A percentile compares a stretch with the other conserved stretches of the same genome.
phyloP scores from a whole-genome alignment of 306 rosid genomes.

The Astragalus membranaceus region DNA sequence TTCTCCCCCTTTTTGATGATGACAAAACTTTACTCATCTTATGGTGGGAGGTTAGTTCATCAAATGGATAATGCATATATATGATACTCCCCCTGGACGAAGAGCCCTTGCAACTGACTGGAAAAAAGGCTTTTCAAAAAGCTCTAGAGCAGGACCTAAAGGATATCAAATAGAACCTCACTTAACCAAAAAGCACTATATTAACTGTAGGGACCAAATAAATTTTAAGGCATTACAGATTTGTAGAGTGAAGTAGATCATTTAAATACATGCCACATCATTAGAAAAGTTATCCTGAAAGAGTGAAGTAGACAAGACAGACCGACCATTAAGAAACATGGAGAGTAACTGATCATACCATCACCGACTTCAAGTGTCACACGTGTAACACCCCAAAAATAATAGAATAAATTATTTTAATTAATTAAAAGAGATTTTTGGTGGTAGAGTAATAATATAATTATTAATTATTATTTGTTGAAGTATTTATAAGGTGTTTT shows the following conservation, averaged over 20 bases:
- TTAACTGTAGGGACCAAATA: not conserved
- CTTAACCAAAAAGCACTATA: not conserved
- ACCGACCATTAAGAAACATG: not conserved
- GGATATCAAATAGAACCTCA: conserved; percentile 8
- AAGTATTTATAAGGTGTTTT: no score
- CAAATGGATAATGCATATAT: no score
- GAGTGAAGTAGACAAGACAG: not conserved
- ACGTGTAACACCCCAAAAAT: no score
- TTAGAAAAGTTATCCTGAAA: not conserved
- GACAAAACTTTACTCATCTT: no score
- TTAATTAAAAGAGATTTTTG: no score
- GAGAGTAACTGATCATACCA: conserved; percentile 48
- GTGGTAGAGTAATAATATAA: no score
- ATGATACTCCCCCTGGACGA: conserved; percentile 98
- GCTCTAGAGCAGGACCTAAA: conserved; percentile 97
- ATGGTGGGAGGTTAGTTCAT: no score
- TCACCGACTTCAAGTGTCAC: conserved; percentile 80
- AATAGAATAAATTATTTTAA: no score
- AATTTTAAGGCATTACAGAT: not conserved
- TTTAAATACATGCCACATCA: conserved; percentile 9
- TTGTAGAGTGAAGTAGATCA: no score
- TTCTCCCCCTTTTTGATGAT: no score
- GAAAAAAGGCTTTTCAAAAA: conserved; percentile 91
- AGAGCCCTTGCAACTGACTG: conserved; percentile 77
- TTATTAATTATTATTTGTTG: no score